phyloP scores from a whole-genome alignment of 176 grass and related monocot genomes.

The Leersia perrieri region DNA sequence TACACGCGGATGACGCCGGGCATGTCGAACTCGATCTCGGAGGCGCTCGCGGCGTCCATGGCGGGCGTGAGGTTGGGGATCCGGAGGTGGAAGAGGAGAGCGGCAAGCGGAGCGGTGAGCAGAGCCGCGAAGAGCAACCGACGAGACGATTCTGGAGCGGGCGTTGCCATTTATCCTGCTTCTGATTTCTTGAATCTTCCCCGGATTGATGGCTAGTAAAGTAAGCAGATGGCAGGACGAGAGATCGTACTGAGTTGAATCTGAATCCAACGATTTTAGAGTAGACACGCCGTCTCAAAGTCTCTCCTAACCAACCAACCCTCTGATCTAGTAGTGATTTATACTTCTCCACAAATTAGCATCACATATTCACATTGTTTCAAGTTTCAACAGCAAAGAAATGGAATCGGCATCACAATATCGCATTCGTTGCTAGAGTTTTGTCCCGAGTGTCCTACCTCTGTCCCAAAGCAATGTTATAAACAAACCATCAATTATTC shows the following conservation, averaged over 20 bases:
- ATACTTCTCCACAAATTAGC: no score
- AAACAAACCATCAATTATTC: no score
- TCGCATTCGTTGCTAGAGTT: no score
- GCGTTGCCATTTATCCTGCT: not conserved
- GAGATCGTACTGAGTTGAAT: not conserved
- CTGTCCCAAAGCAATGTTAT: no score
- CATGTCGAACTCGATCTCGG: conserved; percentile 55
- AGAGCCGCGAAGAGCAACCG: conserved; percentile 23
- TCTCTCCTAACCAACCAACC: no score
- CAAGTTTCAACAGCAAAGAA: no score
- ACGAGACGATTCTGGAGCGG: not conserved
- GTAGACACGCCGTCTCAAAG: not conserved
- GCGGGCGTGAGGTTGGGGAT: conserved; percentile 2
- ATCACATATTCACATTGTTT: no score
- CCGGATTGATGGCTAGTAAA: not conserved
- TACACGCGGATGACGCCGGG: conserved; percentile 41
- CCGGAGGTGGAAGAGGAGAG: conserved; percentile 15
- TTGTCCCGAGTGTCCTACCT: no score
- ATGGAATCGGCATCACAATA: no score
- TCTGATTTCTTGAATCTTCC: no score
- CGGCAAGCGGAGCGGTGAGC: conserved; percentile 22
- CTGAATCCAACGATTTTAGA: not conserved
- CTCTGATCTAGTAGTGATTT: no score
- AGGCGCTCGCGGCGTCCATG: conserved; percentile 43
- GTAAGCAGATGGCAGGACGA: no score